Percentiles rank a stretch among this genome's conserved stretches.
Conservation (phyloP, 2,329 filamentous ascomycete species). For the Ophiobolus disseminans region DNA sequence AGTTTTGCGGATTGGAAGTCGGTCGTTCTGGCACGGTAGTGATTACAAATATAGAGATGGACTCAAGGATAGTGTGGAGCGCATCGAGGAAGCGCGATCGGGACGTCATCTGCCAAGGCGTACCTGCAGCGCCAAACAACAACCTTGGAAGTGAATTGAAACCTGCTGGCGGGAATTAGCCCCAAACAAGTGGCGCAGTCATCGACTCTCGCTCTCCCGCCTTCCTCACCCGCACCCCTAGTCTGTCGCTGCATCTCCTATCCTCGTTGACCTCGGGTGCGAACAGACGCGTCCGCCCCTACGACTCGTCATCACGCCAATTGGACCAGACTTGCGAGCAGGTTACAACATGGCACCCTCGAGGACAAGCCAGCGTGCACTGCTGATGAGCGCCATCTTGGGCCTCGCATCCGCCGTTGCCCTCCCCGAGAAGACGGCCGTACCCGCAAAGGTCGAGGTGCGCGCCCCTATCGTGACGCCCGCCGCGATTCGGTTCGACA, state of each 20-base stretch:
- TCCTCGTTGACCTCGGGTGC: not conserved
- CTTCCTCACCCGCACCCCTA: not conserved
- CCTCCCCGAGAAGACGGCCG: constrained; percentile 42
- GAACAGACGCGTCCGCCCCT: constrained; percentile 4
- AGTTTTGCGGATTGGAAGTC: no score
- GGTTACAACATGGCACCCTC: constrained; percentile 25
- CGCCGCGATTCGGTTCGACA: constrained; percentile 42
- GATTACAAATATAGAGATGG: not conserved
- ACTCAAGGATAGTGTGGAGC: not conserved
- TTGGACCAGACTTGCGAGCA: constrained; percentile 1
- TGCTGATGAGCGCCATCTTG: constrained; percentile 32
- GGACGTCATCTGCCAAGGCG: constrained; percentile 1
- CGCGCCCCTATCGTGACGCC: constrained; percentile 43
- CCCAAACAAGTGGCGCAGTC: constrained; percentile 1
- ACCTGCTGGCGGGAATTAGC: constrained; percentile 5
- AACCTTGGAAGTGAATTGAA: constrained; percentile 1
- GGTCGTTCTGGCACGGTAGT: not conserved
- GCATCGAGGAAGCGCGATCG: not conserved
- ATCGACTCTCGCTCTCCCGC: not conserved
- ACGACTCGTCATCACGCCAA: constrained; percentile 3
- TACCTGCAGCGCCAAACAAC: constrained; percentile 2
- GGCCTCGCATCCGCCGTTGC: constrained; percentile 33
- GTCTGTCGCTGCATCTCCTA: not conserved
- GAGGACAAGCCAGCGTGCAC: constrained; percentile 21
- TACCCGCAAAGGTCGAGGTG: constrained; percentile 36